Base-by-base conservation (phyloP, 148 eudicot genomes). In the Cornus suecica region DNA sequence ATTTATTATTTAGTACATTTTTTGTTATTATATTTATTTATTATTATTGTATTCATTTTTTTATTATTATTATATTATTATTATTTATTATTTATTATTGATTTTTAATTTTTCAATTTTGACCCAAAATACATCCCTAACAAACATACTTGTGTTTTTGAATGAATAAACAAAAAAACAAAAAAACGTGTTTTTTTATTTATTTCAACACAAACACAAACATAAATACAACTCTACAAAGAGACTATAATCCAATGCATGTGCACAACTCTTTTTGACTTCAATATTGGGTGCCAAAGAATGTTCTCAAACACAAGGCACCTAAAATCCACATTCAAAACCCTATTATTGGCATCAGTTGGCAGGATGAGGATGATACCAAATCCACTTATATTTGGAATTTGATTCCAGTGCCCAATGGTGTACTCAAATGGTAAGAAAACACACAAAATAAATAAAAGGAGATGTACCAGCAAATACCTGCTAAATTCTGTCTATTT, bases 361-460 rank as follows among this genome's bases (percentile, higher is more conserved):
- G 52, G 24, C 70, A 23, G 27, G 70, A 34, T 51, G 34, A n/a
- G 26, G 70, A n/a, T 45, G 32, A 34, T 10, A 32, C 18, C 26
- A 68, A 68, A 68, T 68, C 27, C 70, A 68, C 27, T 4, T 0
- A 31, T 25, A 65, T 66, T 23, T 68, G 52, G 54, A 68, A 68
- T 68, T 68, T 48, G 37, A 69, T 69, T 69, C 72, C 30, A 42
- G 8, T 42, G n/a, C 54, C 56, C 45, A 16, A 22, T 9, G 52
- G 28, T 24, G 41, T 56, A 37, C 16, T 41, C 4, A 20, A 32
- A 66, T 32, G 20, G 24, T 22, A 37, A 37, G 2, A 66, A 65
- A 28, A 28, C 5, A 20, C 23, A 22, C 25, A 58, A 58, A 22
- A 16, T 37, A 10, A 5, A 52, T 20, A 52, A 20, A 48, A 52